phyloP scores from a whole-genome alignment of 192 early-diverging fungal genomes.

The Chytriomyces hyalinus region DNA sequence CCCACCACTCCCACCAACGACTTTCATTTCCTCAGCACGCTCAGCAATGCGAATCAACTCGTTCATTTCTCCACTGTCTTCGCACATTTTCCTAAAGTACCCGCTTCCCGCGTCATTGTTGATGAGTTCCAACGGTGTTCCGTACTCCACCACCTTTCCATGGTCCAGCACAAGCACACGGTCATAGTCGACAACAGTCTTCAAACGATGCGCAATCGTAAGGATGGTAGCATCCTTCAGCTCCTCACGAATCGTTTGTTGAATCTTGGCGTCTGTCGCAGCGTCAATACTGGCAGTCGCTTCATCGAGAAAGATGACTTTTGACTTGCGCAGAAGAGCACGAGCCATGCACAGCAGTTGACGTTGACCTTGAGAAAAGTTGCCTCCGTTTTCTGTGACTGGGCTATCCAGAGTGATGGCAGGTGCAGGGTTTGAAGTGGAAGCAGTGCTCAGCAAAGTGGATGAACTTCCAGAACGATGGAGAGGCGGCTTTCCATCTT shows the following conservation, averaged over 20 bases:
- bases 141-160: conserved; percentile 82
- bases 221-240: conserved; percentile 44
- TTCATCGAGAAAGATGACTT: conserved; percentile 52
- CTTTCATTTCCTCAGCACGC: conserved; percentile 3
- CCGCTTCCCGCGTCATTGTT: conserved; percentile 48
- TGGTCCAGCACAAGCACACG: conserved; percentile 79
- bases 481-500: not conserved
- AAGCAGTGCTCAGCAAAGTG: not conserved
- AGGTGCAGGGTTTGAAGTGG: not conserved
- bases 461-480: not conserved
- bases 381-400: conserved; percentile 47
- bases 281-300: conserved; percentile 42
- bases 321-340: conserved; percentile 48
- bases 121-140: conserved; percentile 75
- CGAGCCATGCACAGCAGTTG: conserved; percentile 58
- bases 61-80: conserved; percentile 76
- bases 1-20: not conserved
- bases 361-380: conserved; percentile 44
- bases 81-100: conserved; percentile 81
- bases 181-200: conserved; percentile 53
- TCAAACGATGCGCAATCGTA: conserved; percentile 44
- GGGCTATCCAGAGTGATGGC: conserved; percentile 25
- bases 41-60: conserved; percentile 66
- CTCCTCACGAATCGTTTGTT: conserved; percentile 45
- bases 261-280: conserved; percentile 47